Conservation (phyloP, 2,329 filamentous ascomycete genomes). For the Monosporascus sp. region DNA sequence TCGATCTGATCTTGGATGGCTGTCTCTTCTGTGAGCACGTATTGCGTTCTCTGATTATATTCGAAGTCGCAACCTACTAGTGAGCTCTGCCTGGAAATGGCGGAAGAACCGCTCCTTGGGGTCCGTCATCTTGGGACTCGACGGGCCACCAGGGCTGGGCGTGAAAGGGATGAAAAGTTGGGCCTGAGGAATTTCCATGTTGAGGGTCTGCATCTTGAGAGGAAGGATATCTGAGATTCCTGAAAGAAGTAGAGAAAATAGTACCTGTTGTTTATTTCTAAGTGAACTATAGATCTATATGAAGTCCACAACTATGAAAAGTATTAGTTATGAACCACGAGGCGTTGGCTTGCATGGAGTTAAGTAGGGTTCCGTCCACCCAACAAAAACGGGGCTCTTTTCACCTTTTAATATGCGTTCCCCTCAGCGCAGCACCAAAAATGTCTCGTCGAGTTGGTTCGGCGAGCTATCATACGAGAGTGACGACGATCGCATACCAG, state of each 20-base stretch:
- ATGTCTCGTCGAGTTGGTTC: neutral
- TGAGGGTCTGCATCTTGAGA: neutral
- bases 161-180: constrained; percentile 21
- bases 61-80: constrained; percentile 44
- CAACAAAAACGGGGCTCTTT: neutral
- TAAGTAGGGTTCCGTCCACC: neutral
- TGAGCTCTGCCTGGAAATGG: constrained; percentile 72
- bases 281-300: neutral
- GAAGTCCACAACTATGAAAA: too few relatives aligned
- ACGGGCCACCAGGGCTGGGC: constrained; percentile 15
- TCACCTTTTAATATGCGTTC: neutral
- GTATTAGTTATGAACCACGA: too few relatives aligned
- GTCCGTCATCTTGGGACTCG: constrained; percentile 33
- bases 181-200: constrained; percentile 10
- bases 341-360: neutral
- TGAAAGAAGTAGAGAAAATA: neutral
- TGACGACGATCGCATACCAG: neutral
- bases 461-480: neutral
- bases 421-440: neutral
- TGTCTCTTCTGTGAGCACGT: constrained; percentile 29
- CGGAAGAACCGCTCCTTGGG: constrained; percentile 78
- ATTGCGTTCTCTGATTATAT: neutral
- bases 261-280: neutral
- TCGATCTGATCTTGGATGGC: constrained; percentile 73
- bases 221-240: too few relatives aligned